These are phyloP conservation scores for Penicillium oxalicum DNA, from an alignment of 2,329 filamentous ascomycete genomes.

Conservation along the genomic window DNA sequence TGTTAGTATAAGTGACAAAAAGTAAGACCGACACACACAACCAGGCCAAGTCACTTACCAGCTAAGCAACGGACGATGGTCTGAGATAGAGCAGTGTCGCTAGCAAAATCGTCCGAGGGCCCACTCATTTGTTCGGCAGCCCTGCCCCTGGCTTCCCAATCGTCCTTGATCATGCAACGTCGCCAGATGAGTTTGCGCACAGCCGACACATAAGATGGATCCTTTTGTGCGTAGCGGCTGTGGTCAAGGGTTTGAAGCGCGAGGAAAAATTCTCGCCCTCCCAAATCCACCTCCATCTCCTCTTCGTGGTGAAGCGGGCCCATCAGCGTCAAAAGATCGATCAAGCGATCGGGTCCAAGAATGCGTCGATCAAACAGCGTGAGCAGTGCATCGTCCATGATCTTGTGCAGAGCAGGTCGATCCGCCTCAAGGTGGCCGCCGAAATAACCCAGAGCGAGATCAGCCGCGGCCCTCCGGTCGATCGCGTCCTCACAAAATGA, in stretches of 20 bases:
- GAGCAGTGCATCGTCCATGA: constrained; percentile 66
- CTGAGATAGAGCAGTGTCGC: constrained; percentile 61
- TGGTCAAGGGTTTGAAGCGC: constrained; percentile 57
- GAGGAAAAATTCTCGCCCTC: constrained; percentile 62
- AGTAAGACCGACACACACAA: constrained; percentile 5
- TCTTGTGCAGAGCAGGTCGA: constrained; percentile 60
- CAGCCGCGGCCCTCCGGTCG: constrained; percentile 70
- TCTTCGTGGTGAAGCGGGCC: constrained; percentile 46
- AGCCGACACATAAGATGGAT: constrained; percentile 32
- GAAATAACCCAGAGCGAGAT: constrained; percentile 67
- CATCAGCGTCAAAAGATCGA: constrained; percentile 70
- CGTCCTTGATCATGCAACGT: constrained; percentile 72
- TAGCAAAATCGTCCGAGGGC: constrained; percentile 58
- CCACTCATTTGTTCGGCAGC: constrained; percentile 68
- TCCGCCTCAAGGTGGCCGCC: constrained; percentile 49
- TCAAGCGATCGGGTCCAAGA: constrained; percentile 51
- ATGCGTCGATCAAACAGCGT: constrained; percentile 66
- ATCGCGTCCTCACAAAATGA: constrained; percentile 65
- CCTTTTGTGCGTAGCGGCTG: constrained; percentile 49
- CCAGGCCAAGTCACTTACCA: constrained; percentile 27
- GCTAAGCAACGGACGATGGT: constrained; percentile 61
- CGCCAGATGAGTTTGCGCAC: constrained; percentile 64
- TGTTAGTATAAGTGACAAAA: background rate
- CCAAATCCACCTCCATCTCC: constrained; percentile 46
- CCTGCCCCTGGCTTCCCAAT: constrained; percentile 76